These are phyloP conservation scores for Trichoderma koningiopsis DNA, from an alignment of 2,329 filamentous ascomycete species.

Conservation along the genomic window DNA sequence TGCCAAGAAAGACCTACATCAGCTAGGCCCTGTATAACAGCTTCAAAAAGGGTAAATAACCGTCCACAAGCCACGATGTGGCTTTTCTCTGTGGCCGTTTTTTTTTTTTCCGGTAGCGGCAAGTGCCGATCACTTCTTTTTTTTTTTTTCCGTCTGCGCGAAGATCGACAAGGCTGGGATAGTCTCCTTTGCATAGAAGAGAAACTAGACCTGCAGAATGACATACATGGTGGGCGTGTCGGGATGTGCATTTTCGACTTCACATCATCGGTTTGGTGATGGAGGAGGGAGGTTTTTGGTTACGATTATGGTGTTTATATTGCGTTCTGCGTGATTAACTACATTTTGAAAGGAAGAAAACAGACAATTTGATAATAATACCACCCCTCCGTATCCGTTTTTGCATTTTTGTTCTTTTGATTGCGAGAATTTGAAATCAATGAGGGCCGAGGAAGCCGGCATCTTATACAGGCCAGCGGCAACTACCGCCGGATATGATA, in stretches of 20 bases:
- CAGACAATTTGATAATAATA: neutral
- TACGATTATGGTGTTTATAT: neutral
- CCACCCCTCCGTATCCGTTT: neutral
- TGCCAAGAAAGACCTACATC: neutral
- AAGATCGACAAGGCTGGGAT: conserved; percentile 7
- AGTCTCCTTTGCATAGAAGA: neutral
- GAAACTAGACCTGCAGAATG: conserved; percentile 8
- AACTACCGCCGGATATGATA: neutral
- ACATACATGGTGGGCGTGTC: conserved; percentile 1
- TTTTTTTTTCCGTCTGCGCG: neutral
- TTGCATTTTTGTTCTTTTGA: neutral
- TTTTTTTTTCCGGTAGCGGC: neutral
- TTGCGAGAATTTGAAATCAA: neutral
- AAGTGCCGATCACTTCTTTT: conserved; percentile 10
- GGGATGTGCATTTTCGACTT: conserved; percentile 1
- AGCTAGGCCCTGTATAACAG: neutral
- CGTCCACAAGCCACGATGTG: neutral
- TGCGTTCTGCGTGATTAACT: accelerated
- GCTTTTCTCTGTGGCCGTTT: neutral
- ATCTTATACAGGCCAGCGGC: neutral
- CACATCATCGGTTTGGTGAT: neutral
- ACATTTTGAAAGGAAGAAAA: neutral
- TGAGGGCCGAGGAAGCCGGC: neutral
- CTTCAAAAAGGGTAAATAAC: neutral
- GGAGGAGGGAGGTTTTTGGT: neutral